These are phyloP conservation scores for Phytophthora brassicae DNA, from an alignment of 352 stramenopile species.

Conservation along the genomic window DNA sequence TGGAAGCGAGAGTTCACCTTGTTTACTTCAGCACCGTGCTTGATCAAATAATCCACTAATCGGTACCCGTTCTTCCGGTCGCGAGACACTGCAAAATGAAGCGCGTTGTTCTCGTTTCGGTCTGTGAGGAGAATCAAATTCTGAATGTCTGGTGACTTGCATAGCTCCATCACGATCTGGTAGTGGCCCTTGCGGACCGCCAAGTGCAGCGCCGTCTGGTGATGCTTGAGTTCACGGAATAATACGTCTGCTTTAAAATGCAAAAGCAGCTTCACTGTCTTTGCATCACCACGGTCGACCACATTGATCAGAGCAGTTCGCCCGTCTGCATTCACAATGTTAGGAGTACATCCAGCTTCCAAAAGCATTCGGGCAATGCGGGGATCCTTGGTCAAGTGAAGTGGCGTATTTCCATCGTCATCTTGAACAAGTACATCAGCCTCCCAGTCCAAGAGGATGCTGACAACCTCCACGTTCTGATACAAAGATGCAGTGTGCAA, in stretches of 20 bases:
- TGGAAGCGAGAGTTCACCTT: slow-evolving; percentile 85
- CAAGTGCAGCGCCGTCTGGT: slow-evolving; percentile 81
- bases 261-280: slow-evolving; percentile 78
- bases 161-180: slow-evolving; percentile 85
- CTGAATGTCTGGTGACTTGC: slow-evolving; percentile 66
- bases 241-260: slow-evolving; percentile 85
- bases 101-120: slow-evolving; percentile 83
- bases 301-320: slow-evolving; percentile 80
- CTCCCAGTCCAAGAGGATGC: slow-evolving; percentile 81
- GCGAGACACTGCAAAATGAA: slow-evolving; percentile 81
- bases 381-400: slow-evolving; percentile 79
- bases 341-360: slow-evolving; percentile 79
- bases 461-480: slow-evolving; percentile 80
- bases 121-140: slow-evolving; percentile 74
- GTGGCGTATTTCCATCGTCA: slow-evolving; percentile 80
- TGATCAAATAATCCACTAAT: slow-evolving; percentile 83
- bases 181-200: slow-evolving; percentile 85
- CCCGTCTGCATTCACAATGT: slow-evolving; percentile 83
- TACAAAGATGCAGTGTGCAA: slow-evolving; percentile 84
- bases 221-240: slow-evolving; percentile 85
- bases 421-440: slow-evolving; percentile 80
- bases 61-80: slow-evolving; percentile 84
- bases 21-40: slow-evolving; percentile 79
- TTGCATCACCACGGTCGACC: slow-evolving; percentile 68
- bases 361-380: slow-evolving; percentile 81